Percentiles rank a stretch among this genome's conserved stretches.
Evolutionary conservation across 73 alveolate genomes (phyloP).

Genomic region (Symbiodinium natans): DNA sequence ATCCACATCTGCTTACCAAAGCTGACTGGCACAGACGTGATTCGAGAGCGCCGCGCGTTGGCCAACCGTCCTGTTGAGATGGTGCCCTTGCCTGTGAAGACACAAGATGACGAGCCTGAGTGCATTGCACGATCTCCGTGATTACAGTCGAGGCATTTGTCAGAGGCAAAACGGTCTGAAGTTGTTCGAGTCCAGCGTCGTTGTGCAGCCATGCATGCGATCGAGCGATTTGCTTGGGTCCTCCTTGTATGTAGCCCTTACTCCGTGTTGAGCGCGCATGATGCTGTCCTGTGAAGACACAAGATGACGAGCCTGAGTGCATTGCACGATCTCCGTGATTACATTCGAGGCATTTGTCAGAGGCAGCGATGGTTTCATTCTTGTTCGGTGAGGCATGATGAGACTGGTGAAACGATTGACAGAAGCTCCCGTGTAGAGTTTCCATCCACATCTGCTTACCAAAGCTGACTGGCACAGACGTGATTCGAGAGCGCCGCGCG

Average conservation of each 20-base stretch:
- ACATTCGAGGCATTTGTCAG: conserved; percentile 84
- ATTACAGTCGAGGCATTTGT: conserved; percentile 77
- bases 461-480: conserved; percentile 44
- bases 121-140: background rate
- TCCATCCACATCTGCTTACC: conserved; percentile 54
- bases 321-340: conserved; percentile 9
- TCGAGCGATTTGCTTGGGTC: background rate
- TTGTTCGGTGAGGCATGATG: background rate
- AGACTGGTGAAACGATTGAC: background rate
- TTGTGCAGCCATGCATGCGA: background rate
- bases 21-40: too few relatives aligned
- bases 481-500: too few relatives aligned
- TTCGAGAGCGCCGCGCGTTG: background rate
- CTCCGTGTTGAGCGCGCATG: background rate
- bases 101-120: background rate
- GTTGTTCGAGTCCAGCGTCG: background rate
- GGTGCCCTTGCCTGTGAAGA: background rate
- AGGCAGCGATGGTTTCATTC: background rate
- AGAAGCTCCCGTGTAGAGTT: background rate
- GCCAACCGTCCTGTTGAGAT: background rate
- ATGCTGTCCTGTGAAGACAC: conserved; percentile 37
- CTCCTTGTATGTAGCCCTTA: too few relatives aligned
- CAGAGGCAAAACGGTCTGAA: background rate
- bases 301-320: conserved; percentile 75
- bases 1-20: too few relatives aligned